Percentiles rank a stretch among this genome's conserved stretches.
Conservation (phyloP, 1,284 basidiomycete species). For the Agroathelia rolfsii region DNA sequence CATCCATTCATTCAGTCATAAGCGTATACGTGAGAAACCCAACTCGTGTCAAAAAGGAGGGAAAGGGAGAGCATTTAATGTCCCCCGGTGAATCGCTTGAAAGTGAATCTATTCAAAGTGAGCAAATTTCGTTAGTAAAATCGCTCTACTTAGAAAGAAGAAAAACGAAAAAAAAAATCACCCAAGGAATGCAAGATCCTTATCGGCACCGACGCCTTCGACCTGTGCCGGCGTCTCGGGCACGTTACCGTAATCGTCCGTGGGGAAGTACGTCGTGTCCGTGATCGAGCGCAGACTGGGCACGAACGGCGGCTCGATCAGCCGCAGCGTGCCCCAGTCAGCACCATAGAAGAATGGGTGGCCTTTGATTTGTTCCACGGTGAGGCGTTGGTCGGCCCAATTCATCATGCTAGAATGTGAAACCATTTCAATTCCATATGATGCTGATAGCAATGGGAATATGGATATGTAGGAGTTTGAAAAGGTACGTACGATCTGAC, state of each 20-base stretch:
- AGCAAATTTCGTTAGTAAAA: conserved; percentile 1
- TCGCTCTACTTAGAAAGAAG: neutral
- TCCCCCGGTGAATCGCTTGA: conserved; percentile 62
- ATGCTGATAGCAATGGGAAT: conserved; percentile 6
- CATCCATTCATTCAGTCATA: too few relatives aligned
- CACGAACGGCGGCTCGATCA: conserved; percentile 94
- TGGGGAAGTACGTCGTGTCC: conserved; percentile 96
- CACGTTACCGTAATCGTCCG: conserved; percentile 86
- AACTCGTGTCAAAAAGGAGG: too few relatives aligned
- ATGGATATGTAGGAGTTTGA: conserved; percentile 3
- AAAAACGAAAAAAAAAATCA: conserved; percentile 28
- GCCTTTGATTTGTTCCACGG: conserved; percentile 82
- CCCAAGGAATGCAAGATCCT: conserved; percentile 90
- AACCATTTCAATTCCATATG: conserved; percentile 2
- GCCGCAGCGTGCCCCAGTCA: conserved; percentile 85
- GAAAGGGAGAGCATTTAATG: conserved; percentile 7
- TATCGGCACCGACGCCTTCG: conserved; percentile 67
- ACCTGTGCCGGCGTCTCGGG: conserved; percentile 63
- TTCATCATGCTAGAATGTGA: conserved; percentile 63
- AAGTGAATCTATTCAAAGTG: conserved; percentile 52
- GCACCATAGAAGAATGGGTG: conserved; percentile 98
- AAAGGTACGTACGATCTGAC: conserved; percentile 55
- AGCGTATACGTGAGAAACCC: too few relatives aligned
- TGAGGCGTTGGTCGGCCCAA: conserved; percentile 72
- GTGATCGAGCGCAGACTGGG: conserved; percentile 88